Evolutionary conservation across 768 basidiomycete genomes (phyloP).

Genomic region (Candolleomyces aberdarensis): DNA sequence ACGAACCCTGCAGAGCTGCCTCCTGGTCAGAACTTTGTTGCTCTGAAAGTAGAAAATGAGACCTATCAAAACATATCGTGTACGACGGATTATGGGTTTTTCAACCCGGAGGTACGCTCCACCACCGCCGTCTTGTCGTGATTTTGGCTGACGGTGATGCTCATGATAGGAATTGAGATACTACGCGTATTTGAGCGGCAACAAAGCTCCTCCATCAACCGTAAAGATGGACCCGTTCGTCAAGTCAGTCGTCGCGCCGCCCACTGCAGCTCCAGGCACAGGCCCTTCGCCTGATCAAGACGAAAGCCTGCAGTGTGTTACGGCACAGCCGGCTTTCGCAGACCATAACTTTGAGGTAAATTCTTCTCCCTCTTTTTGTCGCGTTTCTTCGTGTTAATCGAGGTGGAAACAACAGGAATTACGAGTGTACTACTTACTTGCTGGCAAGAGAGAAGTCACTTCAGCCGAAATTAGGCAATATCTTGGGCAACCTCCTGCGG

Average conservation of each 20-base stretch:
- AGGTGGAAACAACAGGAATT: constrained; percentile 10
- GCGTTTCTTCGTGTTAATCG: neutral
- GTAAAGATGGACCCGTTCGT: constrained; percentile 8
- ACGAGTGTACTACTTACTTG: constrained; percentile 12
- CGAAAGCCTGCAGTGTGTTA: constrained; percentile 10
- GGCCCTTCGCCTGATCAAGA: neutral
- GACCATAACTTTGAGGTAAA: constrained; percentile 17
- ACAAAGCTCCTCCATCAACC: constrained; percentile 2
- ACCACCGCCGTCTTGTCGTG: neutral
- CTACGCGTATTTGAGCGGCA: constrained; percentile 10
- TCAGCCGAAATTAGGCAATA: constrained; percentile 11
- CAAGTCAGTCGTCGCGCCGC: neutral
- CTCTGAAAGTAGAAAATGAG: constrained; percentile 10
- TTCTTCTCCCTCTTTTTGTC: neutral
- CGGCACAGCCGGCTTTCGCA: constrained; percentile 8
- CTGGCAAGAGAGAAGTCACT: constrained; percentile 10
- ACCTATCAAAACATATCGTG: constrained; percentile 10
- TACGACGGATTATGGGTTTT: constrained; percentile 11
- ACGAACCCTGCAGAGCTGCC: constrained; percentile 11
- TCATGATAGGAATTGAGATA: constrained; percentile 11
- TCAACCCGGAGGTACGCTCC: constrained; percentile 13
- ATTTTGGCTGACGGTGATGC: neutral
- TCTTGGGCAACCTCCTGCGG: neutral
- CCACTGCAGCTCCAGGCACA: neutral
- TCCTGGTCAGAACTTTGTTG: constrained; percentile 10